A percentile compares a stretch with the other conserved stretches of the same genome.
Conservation (phyloP, 2,329 filamentous ascomycete species). For the Penicillium sp. region DNA sequence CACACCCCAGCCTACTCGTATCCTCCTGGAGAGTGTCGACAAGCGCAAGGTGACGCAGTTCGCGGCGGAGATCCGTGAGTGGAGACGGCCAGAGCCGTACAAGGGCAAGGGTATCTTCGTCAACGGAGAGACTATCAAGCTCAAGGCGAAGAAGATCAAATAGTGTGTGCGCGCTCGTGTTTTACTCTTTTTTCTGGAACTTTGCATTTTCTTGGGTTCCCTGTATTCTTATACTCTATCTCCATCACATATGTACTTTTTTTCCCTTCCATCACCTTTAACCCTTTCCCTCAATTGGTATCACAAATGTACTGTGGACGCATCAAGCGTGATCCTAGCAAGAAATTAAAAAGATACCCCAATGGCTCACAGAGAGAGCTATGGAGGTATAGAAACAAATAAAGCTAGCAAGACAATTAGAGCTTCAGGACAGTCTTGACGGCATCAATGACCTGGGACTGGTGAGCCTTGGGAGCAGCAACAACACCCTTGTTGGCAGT, state of each 20-base stretch:
- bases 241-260: slow-evolving; percentile 31
- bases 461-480: slow-evolving; percentile 77
- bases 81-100: slow-evolving; percentile 94
- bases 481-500: slow-evolving; percentile 92
- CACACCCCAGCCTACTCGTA: slow-evolving; percentile 86
- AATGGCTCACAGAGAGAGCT: background rate
- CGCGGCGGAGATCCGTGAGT: slow-evolving; percentile 83
- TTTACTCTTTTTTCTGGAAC: slow-evolving; percentile 23
- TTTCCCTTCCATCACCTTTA: slow-evolving; percentile 28
- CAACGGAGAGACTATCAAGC: slow-evolving; percentile 94
- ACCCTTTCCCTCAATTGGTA: slow-evolving; percentile 33
- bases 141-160: slow-evolving; percentile 98
- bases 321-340: slow-evolving; percentile 32
- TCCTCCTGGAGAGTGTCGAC: slow-evolving; percentile 85
- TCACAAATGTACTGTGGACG: slow-evolving; percentile 40
- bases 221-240: slow-evolving; percentile 29
- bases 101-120: slow-evolving; percentile 99
- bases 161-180: slow-evolving; percentile 50
- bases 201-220: slow-evolving; percentile 27
- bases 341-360: slow-evolving; percentile 2
- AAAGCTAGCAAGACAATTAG: slow-evolving; percentile 32
- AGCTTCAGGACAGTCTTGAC: slow-evolving; percentile 76
- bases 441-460: slow-evolving; percentile 74
- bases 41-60: slow-evolving; percentile 88
- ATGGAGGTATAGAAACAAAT: background rate